A percentile compares a stretch with the other conserved stretches of the same genome.
Evolutionary conservation across 2,329 filamentous ascomycete species (phyloP).

Genomic region (Colletotrichum sp.): DNA sequence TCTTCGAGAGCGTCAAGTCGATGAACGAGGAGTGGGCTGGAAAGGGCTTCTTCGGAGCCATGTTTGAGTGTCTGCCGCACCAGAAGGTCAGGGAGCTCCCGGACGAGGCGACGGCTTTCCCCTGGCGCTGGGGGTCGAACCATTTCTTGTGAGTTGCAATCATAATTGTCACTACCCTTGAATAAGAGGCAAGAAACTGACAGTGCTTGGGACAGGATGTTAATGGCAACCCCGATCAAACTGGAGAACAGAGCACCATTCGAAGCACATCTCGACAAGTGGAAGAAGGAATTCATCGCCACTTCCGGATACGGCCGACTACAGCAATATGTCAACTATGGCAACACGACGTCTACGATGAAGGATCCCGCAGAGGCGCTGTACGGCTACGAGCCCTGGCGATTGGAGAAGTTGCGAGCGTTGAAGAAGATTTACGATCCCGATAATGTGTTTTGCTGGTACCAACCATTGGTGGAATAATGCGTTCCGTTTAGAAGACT

Average conservation of each 20-base stretch:
- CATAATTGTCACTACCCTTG: too few species aligned
- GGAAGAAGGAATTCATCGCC: constrained; percentile 35
- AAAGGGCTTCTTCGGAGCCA: constrained; percentile 9
- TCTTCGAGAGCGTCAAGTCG: constrained; percentile 1
- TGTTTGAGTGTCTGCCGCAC: constrained; percentile 14
- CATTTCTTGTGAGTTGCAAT: constrained; percentile 1
- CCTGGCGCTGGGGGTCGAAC: constrained; percentile 13
- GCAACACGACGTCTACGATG: constrained; percentile 33
- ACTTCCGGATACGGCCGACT: constrained; percentile 23
- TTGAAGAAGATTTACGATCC: constrained; percentile 41
- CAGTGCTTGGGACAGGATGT: constrained; percentile 26
- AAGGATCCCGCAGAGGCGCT: constrained; percentile 31
- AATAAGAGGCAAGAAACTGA: neutral
- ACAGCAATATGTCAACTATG: constrained; percentile 28
- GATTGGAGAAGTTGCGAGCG: constrained; percentile 29
- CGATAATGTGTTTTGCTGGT: constrained; percentile 34
- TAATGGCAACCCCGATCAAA: constrained; percentile 35
- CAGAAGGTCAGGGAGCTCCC: constrained; percentile 6
- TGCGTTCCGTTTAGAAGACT: neutral
- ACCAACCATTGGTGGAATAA: constrained; percentile 8
- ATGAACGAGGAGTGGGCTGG: constrained; percentile 16
- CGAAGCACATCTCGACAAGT: constrained; percentile 43
- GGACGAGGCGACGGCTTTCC: constrained; percentile 6
- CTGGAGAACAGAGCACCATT: constrained; percentile 34
- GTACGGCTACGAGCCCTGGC: constrained; percentile 23